Percentiles rank a stretch among this genome's conserved stretches.
Evolutionary conservation across 176 grass and related monocot species (phyloP).

Genomic region (Carex littledalei): DNA sequence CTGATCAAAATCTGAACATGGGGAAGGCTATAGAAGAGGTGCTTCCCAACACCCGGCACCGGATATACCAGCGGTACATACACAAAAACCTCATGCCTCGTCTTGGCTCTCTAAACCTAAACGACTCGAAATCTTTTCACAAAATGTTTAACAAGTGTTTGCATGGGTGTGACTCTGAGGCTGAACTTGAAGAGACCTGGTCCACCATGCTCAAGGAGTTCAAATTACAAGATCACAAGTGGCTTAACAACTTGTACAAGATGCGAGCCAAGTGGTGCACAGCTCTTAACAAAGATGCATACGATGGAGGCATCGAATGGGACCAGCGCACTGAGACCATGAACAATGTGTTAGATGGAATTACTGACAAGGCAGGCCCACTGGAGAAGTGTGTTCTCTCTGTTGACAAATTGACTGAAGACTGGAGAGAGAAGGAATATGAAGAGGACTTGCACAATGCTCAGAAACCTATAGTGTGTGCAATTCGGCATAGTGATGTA

Average conservation of each 20-base stretch:
- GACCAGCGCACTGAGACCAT: constrained; percentile 61
- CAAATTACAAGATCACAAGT: constrained; percentile 72
- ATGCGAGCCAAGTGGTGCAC: constrained; percentile 63
- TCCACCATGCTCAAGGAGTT: constrained; percentile 51
- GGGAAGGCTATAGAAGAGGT: constrained; percentile 62
- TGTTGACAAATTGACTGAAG: constrained; percentile 52
- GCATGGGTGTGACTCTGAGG: constrained; percentile 58
- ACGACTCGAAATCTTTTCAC: constrained; percentile 59
- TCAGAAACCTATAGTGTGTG: constrained; percentile 49
- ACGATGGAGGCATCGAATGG: constrained; percentile 63
- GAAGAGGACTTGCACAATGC: constrained; percentile 61
- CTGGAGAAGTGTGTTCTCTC: constrained; percentile 33
- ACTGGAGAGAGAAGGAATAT: constrained; percentile 61
- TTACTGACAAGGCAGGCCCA: constrained; percentile 41
- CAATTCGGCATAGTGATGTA: constrained; percentile 75
- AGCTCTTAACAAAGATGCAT: constrained; percentile 60
- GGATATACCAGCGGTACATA: constrained; percentile 62
- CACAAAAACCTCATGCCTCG: constrained; percentile 61
- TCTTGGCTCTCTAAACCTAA: constrained; percentile 65
- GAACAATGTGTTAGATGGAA: constrained; percentile 54
- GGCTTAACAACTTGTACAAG: constrained; percentile 77
- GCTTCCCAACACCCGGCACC: constrained; percentile 55
- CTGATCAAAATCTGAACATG: constrained; percentile 59
- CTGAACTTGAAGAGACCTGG: constrained; percentile 68
- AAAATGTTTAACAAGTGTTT: constrained; percentile 63